phyloP scores from a whole-genome alignment of 345 rosid species.

The Ricinus communis region DNA sequence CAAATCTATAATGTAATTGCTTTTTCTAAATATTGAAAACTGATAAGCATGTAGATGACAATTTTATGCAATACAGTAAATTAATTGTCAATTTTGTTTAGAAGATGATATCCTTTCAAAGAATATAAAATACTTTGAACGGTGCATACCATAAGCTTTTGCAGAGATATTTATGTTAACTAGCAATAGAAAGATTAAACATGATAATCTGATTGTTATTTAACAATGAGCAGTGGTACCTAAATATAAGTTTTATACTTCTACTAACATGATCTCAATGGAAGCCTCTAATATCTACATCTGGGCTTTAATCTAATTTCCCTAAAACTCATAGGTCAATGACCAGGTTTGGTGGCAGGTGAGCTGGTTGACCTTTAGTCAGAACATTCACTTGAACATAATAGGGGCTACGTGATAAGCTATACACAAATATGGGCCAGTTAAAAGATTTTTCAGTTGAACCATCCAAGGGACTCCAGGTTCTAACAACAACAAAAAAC shows the following conservation, averaged over 20 bases:
- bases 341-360: neutral
- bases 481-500: neutral
- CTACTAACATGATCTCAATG: neutral
- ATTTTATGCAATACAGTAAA: no score
- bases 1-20: no score
- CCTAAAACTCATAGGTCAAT: neutral
- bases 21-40: no score
- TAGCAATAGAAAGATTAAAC: neutral
- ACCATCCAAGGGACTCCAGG: neutral
- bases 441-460: neutral
- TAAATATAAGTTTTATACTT: neutral
- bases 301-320: neutral
- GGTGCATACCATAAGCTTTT: no score
- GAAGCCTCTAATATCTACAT: neutral
- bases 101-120: no score
- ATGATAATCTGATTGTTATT: no score
- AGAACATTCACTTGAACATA: neutral
- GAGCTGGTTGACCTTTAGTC: neutral
- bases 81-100: no score
- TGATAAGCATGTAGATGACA: neutral
- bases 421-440: neutral
- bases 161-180: neutral
- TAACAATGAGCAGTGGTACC: neutral
- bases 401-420: no score
- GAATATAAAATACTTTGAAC: no score